Evolutionary conservation across 1,284 basidiomycete species (phyloP).

Genomic region (Malassezia dermatis): DNA sequence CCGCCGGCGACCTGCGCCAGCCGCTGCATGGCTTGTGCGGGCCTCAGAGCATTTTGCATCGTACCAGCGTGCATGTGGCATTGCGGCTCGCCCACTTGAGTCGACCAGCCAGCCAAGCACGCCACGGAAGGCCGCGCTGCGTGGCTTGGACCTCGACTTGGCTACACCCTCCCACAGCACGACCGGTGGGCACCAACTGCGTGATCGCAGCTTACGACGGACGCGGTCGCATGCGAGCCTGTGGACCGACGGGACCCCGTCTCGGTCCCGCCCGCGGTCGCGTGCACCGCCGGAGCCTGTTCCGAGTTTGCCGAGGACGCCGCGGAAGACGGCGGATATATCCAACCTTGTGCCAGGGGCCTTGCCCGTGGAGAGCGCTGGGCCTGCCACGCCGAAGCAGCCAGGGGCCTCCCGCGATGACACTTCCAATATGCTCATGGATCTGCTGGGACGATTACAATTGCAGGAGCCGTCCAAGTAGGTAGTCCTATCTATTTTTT

Average conservation of each 20-base stretch:
- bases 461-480: background rate
- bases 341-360: conserved; percentile 8
- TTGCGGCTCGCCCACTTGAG: conserved; percentile 6
- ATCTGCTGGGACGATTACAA: background rate
- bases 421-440: background rate
- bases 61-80: conserved; percentile 28
- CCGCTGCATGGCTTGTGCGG: conserved; percentile 22
- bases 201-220: conserved; percentile 11
- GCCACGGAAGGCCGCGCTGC: conserved; percentile 3
- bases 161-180: conserved; percentile 5
- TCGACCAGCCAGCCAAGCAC: background rate
- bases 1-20: conserved; percentile 15
- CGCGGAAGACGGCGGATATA: background rate
- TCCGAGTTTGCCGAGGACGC: background rate
- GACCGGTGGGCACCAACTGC: conserved; percentile 11
- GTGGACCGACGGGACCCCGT: conserved; percentile 6
- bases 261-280: background rate
- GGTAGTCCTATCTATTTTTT: conserved; percentile 18
- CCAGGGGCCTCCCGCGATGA: background rate
- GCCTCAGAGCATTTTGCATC: conserved; percentile 29
- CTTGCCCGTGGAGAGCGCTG: conserved; percentile 11
- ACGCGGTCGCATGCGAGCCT: conserved; percentile 8
- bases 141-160: conserved; percentile 3
- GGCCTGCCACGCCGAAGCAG: background rate
- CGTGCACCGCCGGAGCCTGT: background rate